Percentiles rank a stretch among this genome's conserved stretches.
Conservation (phyloP, 164 flowering plant genomes). For the Warburgia ugandensis region DNA sequence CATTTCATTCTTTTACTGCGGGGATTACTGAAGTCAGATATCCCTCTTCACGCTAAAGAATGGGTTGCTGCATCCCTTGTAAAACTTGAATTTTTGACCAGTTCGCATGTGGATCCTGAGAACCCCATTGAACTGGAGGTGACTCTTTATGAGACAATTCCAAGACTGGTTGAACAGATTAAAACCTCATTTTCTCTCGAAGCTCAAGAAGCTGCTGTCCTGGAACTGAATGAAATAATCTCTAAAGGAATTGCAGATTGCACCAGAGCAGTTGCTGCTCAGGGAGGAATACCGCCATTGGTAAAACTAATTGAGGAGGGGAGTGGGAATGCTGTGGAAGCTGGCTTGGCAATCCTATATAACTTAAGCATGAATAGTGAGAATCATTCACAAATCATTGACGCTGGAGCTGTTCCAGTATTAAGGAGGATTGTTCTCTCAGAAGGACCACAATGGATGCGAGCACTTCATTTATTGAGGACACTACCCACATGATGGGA, state of each 20-base stretch:
- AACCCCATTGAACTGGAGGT: constrained; percentile 58
- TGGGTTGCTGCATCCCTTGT: constrained; percentile 77
- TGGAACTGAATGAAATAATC: constrained; percentile 61
- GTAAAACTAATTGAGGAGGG: constrained; percentile 66
- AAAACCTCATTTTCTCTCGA: constrained; percentile 34
- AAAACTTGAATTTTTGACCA: constrained; percentile 39
- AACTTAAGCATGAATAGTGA: constrained; percentile 75
- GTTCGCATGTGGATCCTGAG: constrained; percentile 24
- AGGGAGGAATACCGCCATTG: constrained; percentile 63
- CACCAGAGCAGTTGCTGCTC: constrained; percentile 41
- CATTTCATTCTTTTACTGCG: constrained; percentile 42
- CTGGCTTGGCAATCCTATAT: constrained; percentile 51
- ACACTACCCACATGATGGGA: constrained; percentile 43
- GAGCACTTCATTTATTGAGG: constrained; percentile 62
- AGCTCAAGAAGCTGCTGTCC: constrained; percentile 57
- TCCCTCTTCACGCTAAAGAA: constrained; percentile 59
- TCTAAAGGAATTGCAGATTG: constrained; percentile 54
- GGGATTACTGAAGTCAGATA: constrained; percentile 38
- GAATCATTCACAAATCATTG: constrained; percentile 62
- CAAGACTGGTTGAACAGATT: constrained; percentile 63
- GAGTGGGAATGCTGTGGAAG: constrained; percentile 48
- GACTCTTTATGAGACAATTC: constrained; percentile 58
- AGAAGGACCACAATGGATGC: constrained; percentile 56
- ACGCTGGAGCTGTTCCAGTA: constrained; percentile 66
- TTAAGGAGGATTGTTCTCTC: constrained; percentile 52